These are phyloP conservation scores for Cutaneotrichosporon cavernicola DNA, from an alignment of 1,284 basidiomycete genomes.

Conservation along the genomic window DNA sequence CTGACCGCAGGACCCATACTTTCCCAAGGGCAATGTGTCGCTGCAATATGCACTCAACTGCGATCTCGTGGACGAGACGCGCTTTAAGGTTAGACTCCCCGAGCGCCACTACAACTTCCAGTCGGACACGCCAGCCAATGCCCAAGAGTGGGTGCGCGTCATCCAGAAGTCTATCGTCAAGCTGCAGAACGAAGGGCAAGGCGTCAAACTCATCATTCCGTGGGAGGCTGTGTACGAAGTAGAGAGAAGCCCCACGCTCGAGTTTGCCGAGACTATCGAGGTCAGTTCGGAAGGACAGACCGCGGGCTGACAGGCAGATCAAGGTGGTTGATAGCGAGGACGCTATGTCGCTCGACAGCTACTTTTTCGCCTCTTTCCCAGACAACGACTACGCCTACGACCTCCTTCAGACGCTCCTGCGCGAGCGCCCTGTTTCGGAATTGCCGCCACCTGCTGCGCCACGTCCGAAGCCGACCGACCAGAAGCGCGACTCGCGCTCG, in stretches of 20 bases:
- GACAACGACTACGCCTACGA: slow-evolving; percentile 71
- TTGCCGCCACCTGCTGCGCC: slow-evolving; percentile 35
- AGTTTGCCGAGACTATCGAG: slow-evolving; percentile 91
- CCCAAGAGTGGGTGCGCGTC: slow-evolving; percentile 90
- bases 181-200: slow-evolving; percentile 91
- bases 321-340: slow-evolving; percentile 83
- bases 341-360: slow-evolving; percentile 75
- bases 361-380: slow-evolving; percentile 79
- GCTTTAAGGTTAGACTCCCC: slow-evolving; percentile 74
- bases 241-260: slow-evolving; percentile 80
- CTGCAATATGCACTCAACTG: slow-evolving; percentile 87
- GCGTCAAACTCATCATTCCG: slow-evolving; percentile 84
- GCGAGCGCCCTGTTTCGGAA: slow-evolving; percentile 55
- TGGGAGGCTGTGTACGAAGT: slow-evolving; percentile 85
- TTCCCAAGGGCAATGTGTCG: slow-evolving; percentile 91
- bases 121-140: slow-evolving; percentile 73
- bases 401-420: slow-evolving; percentile 71
- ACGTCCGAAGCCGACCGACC: not conserved
- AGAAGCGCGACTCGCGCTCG: not conserved
- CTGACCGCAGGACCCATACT: slow-evolving; percentile 77
- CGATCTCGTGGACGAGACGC: slow-evolving; percentile 70
- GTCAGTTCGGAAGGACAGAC: slow-evolving; percentile 31
- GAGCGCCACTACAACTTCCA: slow-evolving; percentile 70
- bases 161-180: slow-evolving; percentile 86
- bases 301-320: slow-evolving; percentile 49